Conservation (phyloP, 805 yeast species). For the Blastobotrys americana region DNA sequence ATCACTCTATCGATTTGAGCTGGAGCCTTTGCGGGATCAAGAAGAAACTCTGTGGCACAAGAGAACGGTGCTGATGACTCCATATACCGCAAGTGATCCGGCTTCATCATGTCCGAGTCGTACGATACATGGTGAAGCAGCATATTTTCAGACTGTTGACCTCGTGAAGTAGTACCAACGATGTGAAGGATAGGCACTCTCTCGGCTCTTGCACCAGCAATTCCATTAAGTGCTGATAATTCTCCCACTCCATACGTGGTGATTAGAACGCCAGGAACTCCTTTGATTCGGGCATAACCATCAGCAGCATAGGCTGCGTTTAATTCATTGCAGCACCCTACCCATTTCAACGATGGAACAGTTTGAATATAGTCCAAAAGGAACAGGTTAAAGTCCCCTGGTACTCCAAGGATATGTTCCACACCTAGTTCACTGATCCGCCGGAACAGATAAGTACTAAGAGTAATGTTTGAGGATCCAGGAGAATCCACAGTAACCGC, state of each 20-base stretch:
- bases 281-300: constrained; percentile 67
- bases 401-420: constrained; percentile 36
- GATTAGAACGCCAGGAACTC: constrained; percentile 56
- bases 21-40: constrained; percentile 41
- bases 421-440: constrained; percentile 33
- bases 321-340: constrained; percentile 82
- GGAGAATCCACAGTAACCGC: no score
- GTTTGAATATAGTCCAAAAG: constrained; percentile 34
- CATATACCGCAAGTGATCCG: constrained; percentile 59
- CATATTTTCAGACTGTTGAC: constrained; percentile 31
- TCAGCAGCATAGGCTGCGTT: constrained; percentile 89
- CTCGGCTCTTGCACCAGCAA: constrained; percentile 79
- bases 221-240: constrained; percentile 73
- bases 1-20: constrained; percentile 65
- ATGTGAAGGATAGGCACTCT: constrained; percentile 72
- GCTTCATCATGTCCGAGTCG: constrained; percentile 26
- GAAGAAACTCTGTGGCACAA: constrained; percentile 48
- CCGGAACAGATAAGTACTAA: constrained; percentile 24
- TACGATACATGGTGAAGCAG: constrained; percentile 36
- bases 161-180: constrained; percentile 63
- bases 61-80: constrained; percentile 52
- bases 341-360: constrained; percentile 51
- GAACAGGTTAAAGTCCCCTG: constrained; percentile 40
- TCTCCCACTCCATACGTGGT: constrained; percentile 91
- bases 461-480: no score